A percentile compares a stretch with the other conserved stretches of the same genome.
Evolutionary conservation across 176 grass and related monocot species (phyloP).

Genomic region (Bolboschoenus planiculmis): DNA sequence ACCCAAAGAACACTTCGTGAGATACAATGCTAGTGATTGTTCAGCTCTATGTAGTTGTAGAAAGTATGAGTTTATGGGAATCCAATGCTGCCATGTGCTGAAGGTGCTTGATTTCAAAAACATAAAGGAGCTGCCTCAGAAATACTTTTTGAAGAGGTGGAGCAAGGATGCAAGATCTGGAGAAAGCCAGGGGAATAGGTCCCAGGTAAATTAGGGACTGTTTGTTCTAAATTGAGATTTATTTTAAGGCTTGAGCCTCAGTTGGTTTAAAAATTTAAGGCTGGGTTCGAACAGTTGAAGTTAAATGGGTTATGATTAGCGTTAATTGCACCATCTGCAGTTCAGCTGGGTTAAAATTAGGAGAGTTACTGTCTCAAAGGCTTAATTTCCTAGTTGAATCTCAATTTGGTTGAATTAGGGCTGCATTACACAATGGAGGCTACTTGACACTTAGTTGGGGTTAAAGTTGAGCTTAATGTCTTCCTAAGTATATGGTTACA

Average conservation of each 20-base stretch:
- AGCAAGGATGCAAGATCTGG: constrained; percentile 83
- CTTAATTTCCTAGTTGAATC: neutral
- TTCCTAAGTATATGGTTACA: neutral
- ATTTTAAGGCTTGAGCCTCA: neutral
- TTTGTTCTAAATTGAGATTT: constrained; percentile 2
- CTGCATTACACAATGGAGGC: neutral
- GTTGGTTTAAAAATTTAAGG: neutral
- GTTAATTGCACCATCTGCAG: neutral
- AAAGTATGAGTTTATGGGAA: constrained; percentile 92
- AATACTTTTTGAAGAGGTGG: constrained; percentile 88
- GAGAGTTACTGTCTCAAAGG: neutral
- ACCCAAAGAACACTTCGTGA: constrained; percentile 80
- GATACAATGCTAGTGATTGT: constrained; percentile 74
- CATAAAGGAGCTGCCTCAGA: constrained; percentile 93
- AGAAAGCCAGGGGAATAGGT: constrained; percentile 34
- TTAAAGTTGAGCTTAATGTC: neutral
- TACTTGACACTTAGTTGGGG: neutral
- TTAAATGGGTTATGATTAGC: neutral
- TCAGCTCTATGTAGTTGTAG: constrained; percentile 83
- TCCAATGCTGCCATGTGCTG: constrained; percentile 88
- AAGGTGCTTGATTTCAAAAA: constrained; percentile 96
- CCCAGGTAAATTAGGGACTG: constrained; percentile 21
- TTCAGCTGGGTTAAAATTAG: neutral
- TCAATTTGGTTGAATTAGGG: neutral
- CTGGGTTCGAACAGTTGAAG: neutral